Percentiles rank a stretch among this genome's conserved stretches.
phyloP scores from a whole-genome alignment of 2,329 filamentous ascomycete species.

The Colletotrichum salicis region DNA sequence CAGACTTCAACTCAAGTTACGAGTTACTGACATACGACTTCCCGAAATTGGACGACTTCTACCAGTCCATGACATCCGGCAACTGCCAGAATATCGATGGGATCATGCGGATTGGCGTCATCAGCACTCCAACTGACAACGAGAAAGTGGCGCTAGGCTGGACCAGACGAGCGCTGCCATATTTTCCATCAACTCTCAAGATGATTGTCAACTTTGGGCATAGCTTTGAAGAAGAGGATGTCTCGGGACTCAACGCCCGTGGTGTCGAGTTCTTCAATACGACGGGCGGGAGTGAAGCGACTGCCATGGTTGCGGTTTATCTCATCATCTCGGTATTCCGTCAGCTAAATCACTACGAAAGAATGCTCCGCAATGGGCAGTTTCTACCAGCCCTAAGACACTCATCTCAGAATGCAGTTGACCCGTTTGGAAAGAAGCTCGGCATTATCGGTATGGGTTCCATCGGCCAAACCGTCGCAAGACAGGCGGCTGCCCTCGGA shows the following conservation, averaged over 20 bases:
- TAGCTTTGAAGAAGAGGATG: slow-evolving; percentile 12
- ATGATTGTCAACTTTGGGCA: slow-evolving; percentile 17
- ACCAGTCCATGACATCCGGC: slow-evolving; percentile 5
- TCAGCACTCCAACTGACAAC: not conserved
- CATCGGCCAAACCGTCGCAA: slow-evolving; percentile 5
- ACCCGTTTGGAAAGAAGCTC: slow-evolving; percentile 8
- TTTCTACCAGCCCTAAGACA: not conserved
- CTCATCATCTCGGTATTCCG: slow-evolving; percentile 18
- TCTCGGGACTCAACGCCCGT: not conserved
- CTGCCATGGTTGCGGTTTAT: slow-evolving; percentile 8
- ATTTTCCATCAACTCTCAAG: not conserved
- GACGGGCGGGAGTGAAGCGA: slow-evolving; percentile 14
- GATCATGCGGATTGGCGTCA: slow-evolving; percentile 7
- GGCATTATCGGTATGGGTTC: slow-evolving; percentile 21
- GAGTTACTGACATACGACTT: not conserved
- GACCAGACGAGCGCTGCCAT: not conserved
- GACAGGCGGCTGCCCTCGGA: slow-evolving; percentile 2
- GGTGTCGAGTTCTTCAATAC: slow-evolving; percentile 11
- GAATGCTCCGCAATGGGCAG: slow-evolving; percentile 1
- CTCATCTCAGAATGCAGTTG: not conserved
- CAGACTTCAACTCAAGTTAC: not conserved
- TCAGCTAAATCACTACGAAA: slow-evolving; percentile 5
- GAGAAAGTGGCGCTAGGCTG: slow-evolving; percentile 15
- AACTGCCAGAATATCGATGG: not conserved
- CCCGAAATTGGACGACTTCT: not conserved